Evolutionary conservation across 2,329 filamentous ascomycete genomes (phyloP).

Genomic region (Colletotrichum sublineola): DNA sequence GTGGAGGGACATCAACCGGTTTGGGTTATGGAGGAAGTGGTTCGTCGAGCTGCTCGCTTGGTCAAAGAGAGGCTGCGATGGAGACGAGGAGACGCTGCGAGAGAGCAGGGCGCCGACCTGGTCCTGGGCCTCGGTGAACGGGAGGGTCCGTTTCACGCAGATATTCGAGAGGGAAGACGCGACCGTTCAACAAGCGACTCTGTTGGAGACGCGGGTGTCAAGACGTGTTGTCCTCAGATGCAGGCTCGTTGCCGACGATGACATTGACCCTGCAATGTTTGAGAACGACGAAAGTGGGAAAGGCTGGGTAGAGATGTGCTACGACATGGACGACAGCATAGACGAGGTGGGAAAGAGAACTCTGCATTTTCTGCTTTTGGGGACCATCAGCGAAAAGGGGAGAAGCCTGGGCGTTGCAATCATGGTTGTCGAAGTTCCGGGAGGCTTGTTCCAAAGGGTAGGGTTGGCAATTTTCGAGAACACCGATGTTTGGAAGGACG

Average conservation of each 20-base stretch:
- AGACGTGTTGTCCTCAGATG: constrained; percentile 14
- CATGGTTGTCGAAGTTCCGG: not conserved
- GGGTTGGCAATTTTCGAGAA: constrained; percentile 9
- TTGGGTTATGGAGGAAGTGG: constrained; percentile 30
- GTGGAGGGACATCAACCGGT: constrained; percentile 16
- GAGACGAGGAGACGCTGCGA: not conserved
- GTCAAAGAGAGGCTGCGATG: constrained; percentile 11
- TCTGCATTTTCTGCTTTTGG: constrained; percentile 8
- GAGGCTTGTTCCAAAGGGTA: constrained; percentile 3
- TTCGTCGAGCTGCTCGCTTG: constrained; percentile 34
- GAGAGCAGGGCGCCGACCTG: constrained; percentile 24
- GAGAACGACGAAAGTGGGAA: not conserved
- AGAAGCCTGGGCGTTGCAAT: constrained; percentile 5
- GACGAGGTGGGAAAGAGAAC: not conserved
- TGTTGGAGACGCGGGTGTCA: not conserved
- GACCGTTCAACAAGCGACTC: not conserved
- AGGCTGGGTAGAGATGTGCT: not conserved
- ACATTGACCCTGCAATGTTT: not conserved
- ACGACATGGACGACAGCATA: not conserved
- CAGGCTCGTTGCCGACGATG: not conserved
- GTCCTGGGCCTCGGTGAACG: constrained; percentile 36
- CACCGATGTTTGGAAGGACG: constrained; percentile 1
- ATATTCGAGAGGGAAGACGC: constrained; percentile 8
- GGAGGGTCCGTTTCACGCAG: constrained; percentile 13
- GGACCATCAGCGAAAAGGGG: not conserved